Percentiles rank a stretch among this genome's conserved stretches.
Conservation (phyloP, 2,329 filamentous ascomycete genomes). For the Phyllosticta citribraziliensis region DNA sequence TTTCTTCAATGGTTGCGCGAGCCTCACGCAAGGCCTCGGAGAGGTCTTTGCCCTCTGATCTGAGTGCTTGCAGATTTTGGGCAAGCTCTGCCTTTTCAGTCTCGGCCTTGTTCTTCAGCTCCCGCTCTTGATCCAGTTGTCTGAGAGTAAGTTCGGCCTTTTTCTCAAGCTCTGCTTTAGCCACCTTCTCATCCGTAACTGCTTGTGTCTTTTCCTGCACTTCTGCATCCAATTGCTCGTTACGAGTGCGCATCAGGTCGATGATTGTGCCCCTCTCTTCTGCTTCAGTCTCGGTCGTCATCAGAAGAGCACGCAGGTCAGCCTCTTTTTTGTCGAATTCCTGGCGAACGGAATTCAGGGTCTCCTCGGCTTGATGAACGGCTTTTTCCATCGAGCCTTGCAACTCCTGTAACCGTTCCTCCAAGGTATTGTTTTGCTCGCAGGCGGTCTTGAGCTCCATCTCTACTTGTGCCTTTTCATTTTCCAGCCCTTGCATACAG, state of each 20-base stretch:
- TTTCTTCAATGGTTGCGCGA: not conserved
- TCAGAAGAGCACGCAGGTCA: constrained; percentile 19
- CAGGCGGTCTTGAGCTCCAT: constrained; percentile 29
- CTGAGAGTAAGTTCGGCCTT: constrained; percentile 17
- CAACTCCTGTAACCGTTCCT: constrained; percentile 22
- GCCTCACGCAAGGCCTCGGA: not conserved
- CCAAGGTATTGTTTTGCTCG: constrained; percentile 28
- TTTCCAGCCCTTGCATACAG: constrained; percentile 29
- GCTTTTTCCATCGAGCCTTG: constrained; percentile 30
- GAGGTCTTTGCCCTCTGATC: not conserved
- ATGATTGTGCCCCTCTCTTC: constrained; percentile 18
- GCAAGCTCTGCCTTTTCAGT: constrained; percentile 19
- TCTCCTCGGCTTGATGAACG: constrained; percentile 23
- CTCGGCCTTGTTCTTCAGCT: constrained; percentile 10
- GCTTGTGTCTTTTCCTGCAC: not conserved
- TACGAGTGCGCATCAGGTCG: constrained; percentile 7
- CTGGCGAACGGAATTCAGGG: constrained; percentile 17
- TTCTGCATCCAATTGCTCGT: not conserved
- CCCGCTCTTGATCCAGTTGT: constrained; percentile 17
- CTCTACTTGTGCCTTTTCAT: constrained; percentile 30
- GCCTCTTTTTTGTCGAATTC: constrained; percentile 28
- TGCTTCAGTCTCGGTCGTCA: constrained; percentile 35
- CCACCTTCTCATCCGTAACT: constrained; percentile 10
- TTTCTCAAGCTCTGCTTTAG: constrained; percentile 22
- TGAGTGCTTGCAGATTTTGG: not conserved